These are phyloP conservation scores for Skeletonema tropicum DNA, from an alignment of 108 stramenopile genomes.

Conservation along the genomic window DNA sequence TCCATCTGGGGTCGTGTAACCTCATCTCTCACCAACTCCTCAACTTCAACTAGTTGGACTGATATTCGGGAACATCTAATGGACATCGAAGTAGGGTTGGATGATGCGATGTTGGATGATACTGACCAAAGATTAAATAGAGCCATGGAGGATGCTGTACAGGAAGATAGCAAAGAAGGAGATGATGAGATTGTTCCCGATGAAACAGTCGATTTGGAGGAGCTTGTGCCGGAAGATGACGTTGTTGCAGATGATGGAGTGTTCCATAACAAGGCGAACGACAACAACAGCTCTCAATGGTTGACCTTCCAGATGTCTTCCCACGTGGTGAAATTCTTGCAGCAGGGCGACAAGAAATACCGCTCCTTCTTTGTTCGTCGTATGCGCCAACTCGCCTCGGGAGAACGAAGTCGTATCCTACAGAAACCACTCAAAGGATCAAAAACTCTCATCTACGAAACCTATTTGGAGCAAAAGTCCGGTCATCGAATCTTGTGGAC, in stretches of 20 bases:
- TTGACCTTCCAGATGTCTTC: conserved; percentile 15
- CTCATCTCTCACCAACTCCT: background rate
- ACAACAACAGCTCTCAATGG: background rate
- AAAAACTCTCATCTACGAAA: conserved; percentile 51
- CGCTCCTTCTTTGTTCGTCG: conserved; percentile 47
- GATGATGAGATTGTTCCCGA: background rate
- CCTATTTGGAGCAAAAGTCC: conserved; percentile 60
- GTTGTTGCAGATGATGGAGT: too few species aligned
- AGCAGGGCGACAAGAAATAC: conserved; percentile 42
- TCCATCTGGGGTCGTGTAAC: conserved; percentile 7
- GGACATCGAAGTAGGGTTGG: conserved; percentile 9
- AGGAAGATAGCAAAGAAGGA: background rate
- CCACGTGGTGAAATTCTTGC: conserved; percentile 57
- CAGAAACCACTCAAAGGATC: conserved; percentile 53
- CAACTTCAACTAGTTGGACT: background rate
- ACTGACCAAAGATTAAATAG: background rate
- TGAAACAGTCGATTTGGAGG: background rate
- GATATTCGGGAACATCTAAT: background rate
- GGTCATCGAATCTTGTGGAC: conserved; percentile 61
- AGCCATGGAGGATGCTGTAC: conserved; percentile 3
- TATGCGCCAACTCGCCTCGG: conserved; percentile 46
- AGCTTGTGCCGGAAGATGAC: background rate
- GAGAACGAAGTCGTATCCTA: conserved; percentile 54
- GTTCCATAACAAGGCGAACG: too few species aligned
- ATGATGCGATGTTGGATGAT: conserved; percentile 12